phyloP scores from a whole-genome alignment of 2,329 filamentous ascomycete genomes.

The Dothistroma septosporum region DNA sequence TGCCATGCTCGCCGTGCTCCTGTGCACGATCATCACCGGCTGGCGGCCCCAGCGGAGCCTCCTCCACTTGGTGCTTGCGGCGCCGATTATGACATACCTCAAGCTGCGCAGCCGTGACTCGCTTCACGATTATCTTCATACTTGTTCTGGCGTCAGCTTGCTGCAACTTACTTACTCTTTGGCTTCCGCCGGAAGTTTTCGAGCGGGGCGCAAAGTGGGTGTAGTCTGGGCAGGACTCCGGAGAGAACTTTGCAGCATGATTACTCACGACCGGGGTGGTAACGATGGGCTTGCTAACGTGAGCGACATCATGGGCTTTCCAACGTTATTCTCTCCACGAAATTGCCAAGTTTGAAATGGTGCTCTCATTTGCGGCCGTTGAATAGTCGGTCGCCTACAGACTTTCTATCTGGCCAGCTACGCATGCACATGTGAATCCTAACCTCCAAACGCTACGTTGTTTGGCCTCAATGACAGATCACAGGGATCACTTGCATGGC shows the following conservation, averaged over 20 bases:
- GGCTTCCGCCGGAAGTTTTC: not conserved
- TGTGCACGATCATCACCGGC: not conserved
- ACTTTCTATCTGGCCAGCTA: not conserved
- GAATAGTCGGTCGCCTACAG: not conserved
- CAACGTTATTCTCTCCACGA: too few species aligned
- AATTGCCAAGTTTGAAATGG: not conserved
- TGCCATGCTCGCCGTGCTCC: too few species aligned
- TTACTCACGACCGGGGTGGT: too few species aligned
- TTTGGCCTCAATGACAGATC: not conserved
- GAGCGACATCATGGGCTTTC: too few species aligned
- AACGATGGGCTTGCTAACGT: too few species aligned
- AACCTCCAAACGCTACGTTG: not conserved
- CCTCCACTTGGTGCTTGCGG: not conserved
- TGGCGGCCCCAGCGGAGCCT: not conserved
- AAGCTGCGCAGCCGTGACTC: not conserved
- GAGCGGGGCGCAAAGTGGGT: not conserved
- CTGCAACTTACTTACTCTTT: not conserved
- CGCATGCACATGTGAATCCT: not conserved
- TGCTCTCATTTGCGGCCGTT: not conserved
- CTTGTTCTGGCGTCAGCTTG: not conserved
- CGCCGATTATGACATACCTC: not conserved
- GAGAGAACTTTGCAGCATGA: too few species aligned
- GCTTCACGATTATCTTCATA: not conserved
- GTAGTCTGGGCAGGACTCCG: not conserved
- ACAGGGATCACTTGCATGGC: not conserved